phyloP scores from a whole-genome alignment of 257 asterid genomes.

The Galeopsis tetrahit region DNA sequence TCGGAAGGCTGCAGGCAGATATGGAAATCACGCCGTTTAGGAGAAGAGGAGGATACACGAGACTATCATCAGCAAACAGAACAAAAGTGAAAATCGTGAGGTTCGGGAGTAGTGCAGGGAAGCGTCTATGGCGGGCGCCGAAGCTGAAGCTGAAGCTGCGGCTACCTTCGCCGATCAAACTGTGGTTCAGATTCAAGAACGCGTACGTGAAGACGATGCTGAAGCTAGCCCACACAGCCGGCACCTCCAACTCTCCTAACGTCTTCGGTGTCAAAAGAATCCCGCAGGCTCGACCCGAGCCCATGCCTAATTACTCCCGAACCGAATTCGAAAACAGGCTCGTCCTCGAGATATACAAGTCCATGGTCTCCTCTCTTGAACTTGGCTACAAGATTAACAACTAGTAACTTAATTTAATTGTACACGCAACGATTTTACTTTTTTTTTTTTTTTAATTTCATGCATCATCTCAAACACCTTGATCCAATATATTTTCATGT shows the following conservation, averaged over 20 bases:
- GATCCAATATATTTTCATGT: too few relatives aligned
- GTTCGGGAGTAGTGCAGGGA: constrained; percentile 30
- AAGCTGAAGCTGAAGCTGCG: constrained; percentile 44
- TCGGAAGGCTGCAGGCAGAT: too few relatives aligned
- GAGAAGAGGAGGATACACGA: constrained; percentile 42
- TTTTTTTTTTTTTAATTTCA: neutral
- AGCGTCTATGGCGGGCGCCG: constrained; percentile 38
- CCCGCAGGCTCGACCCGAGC: constrained; percentile 32
- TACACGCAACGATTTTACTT: neutral
- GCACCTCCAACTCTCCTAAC: constrained; percentile 31
- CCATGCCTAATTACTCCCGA: constrained; percentile 27
- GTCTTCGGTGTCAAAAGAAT: constrained; percentile 38
- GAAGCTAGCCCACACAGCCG: constrained; percentile 32
- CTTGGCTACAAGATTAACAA: constrained; percentile 39
- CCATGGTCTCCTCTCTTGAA: constrained; percentile 64
- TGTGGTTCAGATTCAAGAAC: constrained; percentile 48
- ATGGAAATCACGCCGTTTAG: constrained; percentile 34
- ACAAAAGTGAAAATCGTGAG: constrained; percentile 29
- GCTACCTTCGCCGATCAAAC: constrained; percentile 40
- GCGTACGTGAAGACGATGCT: constrained; percentile 53
- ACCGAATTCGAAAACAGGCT: constrained; percentile 66
- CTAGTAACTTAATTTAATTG: neutral
- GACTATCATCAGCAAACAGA: constrained; percentile 28
- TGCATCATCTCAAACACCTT: too few relatives aligned
- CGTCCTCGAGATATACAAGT: constrained; percentile 75